Evolutionary conservation across 129 eudicot species (phyloP), one percentile per base, ranked within the genome.

Genomic region (Oenanthe sinensis): DNA sequence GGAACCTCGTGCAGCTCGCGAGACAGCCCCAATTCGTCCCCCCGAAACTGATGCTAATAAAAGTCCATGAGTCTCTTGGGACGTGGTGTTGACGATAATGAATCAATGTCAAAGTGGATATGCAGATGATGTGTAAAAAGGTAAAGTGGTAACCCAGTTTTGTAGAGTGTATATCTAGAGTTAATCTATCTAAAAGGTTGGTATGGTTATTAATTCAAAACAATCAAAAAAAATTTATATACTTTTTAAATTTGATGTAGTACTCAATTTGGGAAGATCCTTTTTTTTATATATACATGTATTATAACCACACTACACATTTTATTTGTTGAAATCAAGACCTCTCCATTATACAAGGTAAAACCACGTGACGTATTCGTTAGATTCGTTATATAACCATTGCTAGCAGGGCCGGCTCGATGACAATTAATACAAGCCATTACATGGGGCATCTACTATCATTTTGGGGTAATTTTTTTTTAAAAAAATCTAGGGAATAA

Each of bases 1-100:
- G 98, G 98, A 94, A 67, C 83, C 86, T 62, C 96, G 97, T 4
- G 76, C 92, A n/a, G 77, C 79, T 14, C 87, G 89, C 49, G 96
- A 86, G 40, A 79, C 82, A 11, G 82, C 87, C 79, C 81, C 92
- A 20, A 78, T 83, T 20, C 73, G 48, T 65, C 52, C 82, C 7
- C 75, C 82, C 37, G 75, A 86, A 13, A 81, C 73, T 79, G 84
- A 72, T 71, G 73, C 85, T 36, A 84, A 77, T 46, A 83, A 83
- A 77, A 69, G 60, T 76, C 73, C 65, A 78, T 68, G 55, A 8
- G 63, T 79, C 24, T 50, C 49, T 14, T 82, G 68, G 79, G 81
- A 86, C 7, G 71, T 14, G 20, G 78, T 19, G 37, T 11, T 17
- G 81, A 71, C 42, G 88, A 22, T 43, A 83, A 79, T 67, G 86